These are phyloP conservation scores for Pyrenochaeta sp. DNA, from an alignment of 2,329 filamentous ascomycete species.

Conservation along the genomic window DNA sequence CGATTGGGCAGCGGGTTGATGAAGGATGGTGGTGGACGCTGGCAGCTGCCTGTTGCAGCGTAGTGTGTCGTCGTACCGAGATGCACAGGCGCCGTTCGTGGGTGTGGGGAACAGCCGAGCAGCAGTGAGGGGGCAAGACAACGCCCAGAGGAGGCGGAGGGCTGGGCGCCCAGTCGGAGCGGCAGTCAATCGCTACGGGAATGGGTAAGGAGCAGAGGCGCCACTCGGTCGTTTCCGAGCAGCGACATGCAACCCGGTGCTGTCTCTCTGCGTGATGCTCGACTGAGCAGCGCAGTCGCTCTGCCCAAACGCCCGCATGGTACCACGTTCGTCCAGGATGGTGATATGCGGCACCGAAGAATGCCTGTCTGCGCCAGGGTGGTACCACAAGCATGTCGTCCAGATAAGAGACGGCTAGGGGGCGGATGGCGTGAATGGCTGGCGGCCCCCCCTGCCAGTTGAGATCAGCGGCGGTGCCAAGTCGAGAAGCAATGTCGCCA, in stretches of 20 bases:
- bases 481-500: conserved; percentile 31
- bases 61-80: conserved; percentile 14
- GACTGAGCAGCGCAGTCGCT: not conserved
- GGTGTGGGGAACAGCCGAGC: conserved; percentile 17
- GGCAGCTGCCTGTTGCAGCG: conserved; percentile 27
- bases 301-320: not conserved
- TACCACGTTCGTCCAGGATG: not conserved
- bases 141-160: conserved; percentile 18
- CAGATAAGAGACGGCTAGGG: conserved; percentile 26
- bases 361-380: not conserved
- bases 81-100: conserved; percentile 1
- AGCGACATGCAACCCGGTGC: not conserved
- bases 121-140: not conserved
- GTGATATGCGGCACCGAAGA: not conserved
- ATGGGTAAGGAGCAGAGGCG: not conserved
- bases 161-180: conserved; percentile 22
- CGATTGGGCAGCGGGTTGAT: conserved; percentile 2
- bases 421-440: conserved; percentile 12
- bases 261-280: not conserved
- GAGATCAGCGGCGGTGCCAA: conserved; percentile 35
- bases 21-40: not conserved
- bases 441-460: conserved; percentile 4
- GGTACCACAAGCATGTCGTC: conserved; percentile 8
- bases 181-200: conserved; percentile 8
- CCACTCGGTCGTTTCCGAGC: not conserved